Conservation (phyloP, 805 yeast genomes). For the Blastobotrys chiropterorum region DNA sequence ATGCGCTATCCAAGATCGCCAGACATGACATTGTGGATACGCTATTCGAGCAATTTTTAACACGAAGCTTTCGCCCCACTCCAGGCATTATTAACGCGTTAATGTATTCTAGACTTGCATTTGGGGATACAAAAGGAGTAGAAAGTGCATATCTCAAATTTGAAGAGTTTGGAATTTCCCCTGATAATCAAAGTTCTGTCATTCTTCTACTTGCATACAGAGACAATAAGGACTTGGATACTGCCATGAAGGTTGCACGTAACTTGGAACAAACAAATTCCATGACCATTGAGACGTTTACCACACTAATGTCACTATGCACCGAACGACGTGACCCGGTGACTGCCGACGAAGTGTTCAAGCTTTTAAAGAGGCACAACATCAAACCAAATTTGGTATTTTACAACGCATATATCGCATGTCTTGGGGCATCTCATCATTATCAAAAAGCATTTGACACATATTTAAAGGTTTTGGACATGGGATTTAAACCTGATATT, state of each 20-base stretch:
- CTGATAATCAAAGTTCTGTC: conserved; percentile 29
- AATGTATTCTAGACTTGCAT: conserved; percentile 36
- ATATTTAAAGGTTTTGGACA: conserved; percentile 23
- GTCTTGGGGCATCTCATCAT: conserved; percentile 27
- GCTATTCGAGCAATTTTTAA: conserved; percentile 43
- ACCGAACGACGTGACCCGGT: conserved; percentile 22
- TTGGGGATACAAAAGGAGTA: conserved; percentile 35
- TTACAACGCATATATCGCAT: conserved; percentile 30
- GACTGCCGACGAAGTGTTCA: conserved; percentile 24
- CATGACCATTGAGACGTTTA: conserved; percentile 20
- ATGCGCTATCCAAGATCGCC: conserved; percentile 47
- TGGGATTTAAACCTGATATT: conserved; percentile 14
- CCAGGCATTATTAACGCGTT: conserved; percentile 40
- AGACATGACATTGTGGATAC: conserved; percentile 43
- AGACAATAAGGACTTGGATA: conserved; percentile 33
- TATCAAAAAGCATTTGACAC: conserved; percentile 29
- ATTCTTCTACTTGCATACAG: conserved; percentile 34
- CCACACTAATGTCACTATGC: conserved; percentile 26
- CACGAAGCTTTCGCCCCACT: conserved; percentile 44
- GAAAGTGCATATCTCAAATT: conserved; percentile 32
- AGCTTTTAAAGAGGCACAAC: conserved; percentile 22
- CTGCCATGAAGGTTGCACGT: conserved; percentile 27
- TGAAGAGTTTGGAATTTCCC: conserved; percentile 26
- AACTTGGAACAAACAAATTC: conserved; percentile 19
- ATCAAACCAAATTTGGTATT: conserved; percentile 23